Conservation (phyloP, 2,329 filamentous ascomycete genomes). For the Stachybotrys elegans region DNA sequence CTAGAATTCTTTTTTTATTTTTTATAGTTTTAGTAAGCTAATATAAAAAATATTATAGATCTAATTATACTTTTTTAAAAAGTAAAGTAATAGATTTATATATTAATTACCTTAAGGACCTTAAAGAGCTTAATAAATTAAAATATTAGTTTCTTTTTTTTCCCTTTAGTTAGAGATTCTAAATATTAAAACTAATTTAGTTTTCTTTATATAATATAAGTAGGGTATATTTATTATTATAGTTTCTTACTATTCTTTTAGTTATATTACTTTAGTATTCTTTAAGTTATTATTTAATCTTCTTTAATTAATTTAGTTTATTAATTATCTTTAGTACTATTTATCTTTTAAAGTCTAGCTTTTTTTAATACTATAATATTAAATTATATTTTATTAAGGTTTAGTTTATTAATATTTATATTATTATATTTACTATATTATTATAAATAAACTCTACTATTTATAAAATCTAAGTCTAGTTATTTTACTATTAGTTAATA, state of each 20-base stretch:
- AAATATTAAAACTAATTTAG: neutral
- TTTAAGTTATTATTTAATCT: neutral
- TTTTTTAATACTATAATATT: slow-evolving; percentile 1
- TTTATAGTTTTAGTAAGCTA: neutral
- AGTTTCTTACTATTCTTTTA: neutral
- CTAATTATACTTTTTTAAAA: neutral
- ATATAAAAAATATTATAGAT: slow-evolving; percentile 1
- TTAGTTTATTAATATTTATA: slow-evolving; percentile 1
- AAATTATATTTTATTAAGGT: neutral
- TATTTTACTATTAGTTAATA: slow-evolving; percentile 3
- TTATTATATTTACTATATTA: slow-evolving; percentile 2
- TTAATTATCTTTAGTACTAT: neutral
- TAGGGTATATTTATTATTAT: neutral
- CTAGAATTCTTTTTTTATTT: neutral
- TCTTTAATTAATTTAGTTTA: neutral
- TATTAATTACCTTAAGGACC: neutral
- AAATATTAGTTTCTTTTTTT: neutral
- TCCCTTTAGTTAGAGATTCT: neutral
- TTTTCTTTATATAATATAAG: neutral
- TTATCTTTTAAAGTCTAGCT: too few relatives aligned
- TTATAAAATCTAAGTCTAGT: neutral
- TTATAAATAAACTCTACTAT: slow-evolving; percentile 1
- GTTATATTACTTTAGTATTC: neutral
- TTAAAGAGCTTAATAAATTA: neutral
- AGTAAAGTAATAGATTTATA: neutral